These are phyloP conservation scores for Aspergillus ellipticus DNA, from an alignment of 495 filamentous ascomycete genomes.

Conservation along the genomic window DNA sequence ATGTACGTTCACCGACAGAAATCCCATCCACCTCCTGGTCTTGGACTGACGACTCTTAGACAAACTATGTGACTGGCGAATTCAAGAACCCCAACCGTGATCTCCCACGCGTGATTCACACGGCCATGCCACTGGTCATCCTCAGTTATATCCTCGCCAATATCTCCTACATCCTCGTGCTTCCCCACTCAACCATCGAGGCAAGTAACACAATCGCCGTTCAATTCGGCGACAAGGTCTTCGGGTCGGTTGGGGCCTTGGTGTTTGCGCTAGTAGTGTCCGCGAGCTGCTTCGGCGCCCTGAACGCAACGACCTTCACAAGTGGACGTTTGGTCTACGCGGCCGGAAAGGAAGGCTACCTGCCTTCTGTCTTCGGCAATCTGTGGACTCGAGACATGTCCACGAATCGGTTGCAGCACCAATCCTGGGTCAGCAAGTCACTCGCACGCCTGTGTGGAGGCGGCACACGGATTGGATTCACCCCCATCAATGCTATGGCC, in stretches of 20 bases:
- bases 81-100: slow-evolving; percentile 89
- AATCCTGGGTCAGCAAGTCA: slow-evolving; percentile 55
- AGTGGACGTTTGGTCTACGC: slow-evolving; percentile 87
- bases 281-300: slow-evolving; percentile 83
- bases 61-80: slow-evolving; percentile 95
- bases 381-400: slow-evolving; percentile 63
- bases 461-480: slow-evolving; percentile 63
- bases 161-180: slow-evolving; percentile 87
- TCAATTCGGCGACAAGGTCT: slow-evolving; percentile 85
- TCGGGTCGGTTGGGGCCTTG: slow-evolving; percentile 76
- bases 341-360: slow-evolving; percentile 91
- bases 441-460: slow-evolving; percentile 57
- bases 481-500: slow-evolving; percentile 83
- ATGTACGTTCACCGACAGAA: slow-evolving; percentile 56
- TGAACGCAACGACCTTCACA: slow-evolving; percentile 95
- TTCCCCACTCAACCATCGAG: slow-evolving; percentile 77
- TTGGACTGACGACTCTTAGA: slow-evolving; percentile 47
- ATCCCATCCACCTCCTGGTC: not conserved
- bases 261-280: slow-evolving; percentile 86
- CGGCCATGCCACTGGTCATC: slow-evolving; percentile 93
- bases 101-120: slow-evolving; percentile 92
- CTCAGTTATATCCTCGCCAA: slow-evolving; percentile 86
- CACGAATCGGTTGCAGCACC: slow-evolving; percentile 48
- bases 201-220: slow-evolving; percentile 90
- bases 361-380: slow-evolving; percentile 77